These are phyloP conservation scores for Fusarium sp. DNA, from an alignment of 2,329 filamentous ascomycete genomes.

Conservation along the genomic window DNA sequence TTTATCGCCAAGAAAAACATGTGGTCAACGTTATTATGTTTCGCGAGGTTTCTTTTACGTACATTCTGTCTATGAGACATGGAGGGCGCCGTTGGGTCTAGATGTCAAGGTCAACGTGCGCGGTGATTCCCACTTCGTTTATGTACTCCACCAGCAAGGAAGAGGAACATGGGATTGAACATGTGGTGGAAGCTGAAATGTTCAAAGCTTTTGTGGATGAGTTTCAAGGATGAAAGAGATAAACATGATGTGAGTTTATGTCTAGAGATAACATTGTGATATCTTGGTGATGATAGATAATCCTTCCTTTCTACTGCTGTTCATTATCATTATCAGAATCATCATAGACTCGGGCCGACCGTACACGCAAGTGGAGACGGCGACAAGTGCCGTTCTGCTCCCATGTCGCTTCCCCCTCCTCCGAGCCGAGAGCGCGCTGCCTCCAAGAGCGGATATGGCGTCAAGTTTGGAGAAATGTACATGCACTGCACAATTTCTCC, in stretches of 20 bases:
- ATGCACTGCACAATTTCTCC: conserved; percentile 8
- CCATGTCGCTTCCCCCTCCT: conserved; percentile 1
- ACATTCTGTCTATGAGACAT: conserved; percentile 8
- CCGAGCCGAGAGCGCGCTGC: conserved; percentile 11
- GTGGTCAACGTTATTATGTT: conserved; percentile 31
- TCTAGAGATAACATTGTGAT: not conserved
- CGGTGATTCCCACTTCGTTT: conserved; percentile 3
- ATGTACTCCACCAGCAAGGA: conserved; percentile 13
- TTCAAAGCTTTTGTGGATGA: conserved; percentile 24
- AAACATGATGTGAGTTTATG: conserved; percentile 1
- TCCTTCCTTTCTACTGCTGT: not conserved
- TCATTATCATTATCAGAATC: conserved; percentile 3
- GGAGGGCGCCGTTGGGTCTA: conserved; percentile 4
- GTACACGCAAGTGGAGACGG: conserved; percentile 15
- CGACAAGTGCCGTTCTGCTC: conserved; percentile 18
- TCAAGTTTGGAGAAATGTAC: conserved; percentile 26
- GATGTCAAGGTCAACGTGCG: conserved; percentile 13
- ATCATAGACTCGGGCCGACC: conserved; percentile 24
- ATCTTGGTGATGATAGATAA: not conserved
- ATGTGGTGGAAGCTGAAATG: conserved; percentile 3
- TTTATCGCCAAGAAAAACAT: conserved; percentile 30
- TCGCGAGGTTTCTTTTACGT: conserved; percentile 29
- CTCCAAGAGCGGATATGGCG: conserved; percentile 21
- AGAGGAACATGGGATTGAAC: not conserved
- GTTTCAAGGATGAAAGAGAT: not conserved